Base-by-base conservation (phyloP, 1,284 basidiomycete species). In the Cystobasidium slooffiae region DNA sequence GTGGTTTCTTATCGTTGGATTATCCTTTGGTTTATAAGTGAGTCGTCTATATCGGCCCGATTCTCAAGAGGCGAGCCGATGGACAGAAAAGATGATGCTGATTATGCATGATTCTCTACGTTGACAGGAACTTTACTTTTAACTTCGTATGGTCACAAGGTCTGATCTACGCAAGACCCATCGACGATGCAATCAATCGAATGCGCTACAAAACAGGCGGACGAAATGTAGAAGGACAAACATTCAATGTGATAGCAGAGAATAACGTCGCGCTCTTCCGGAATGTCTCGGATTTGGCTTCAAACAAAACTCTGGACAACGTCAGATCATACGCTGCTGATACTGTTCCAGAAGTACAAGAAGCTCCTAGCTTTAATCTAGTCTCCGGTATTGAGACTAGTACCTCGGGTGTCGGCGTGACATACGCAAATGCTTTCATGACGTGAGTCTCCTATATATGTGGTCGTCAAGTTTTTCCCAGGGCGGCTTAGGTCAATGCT, bases 131-230 rank as follows among this genome's bases (percentile, higher is more conserved):
- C 51, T 66, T 52, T 37, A 66, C 64, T 7, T 41, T 66, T 2
- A 66, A 66, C 31, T 75, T 43, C 56, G 44, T 53, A 10, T 66
- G 64, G 64, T 86, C 91, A 0, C 83, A 96, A 78, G 92, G 92
- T 0, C 84, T 98, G n/a, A 88, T 97, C 80, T 82, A 87, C 55
- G 85, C 88, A 24, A 84, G 86, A 6, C 81, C 86, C 12, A 85
- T 97, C 65, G 92, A 97, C 81, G 80, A 83, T 43, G 89, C 91
- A 37, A 95, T 98, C 81, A 87, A 91, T 80, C 85, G 84, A 75
- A 91, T 96, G 87, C 89, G 95, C 22, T 85, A 87, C 75, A 84
- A 87, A 63, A 97, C 94, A 0, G 94, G 94, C 10, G 93, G 92
- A 1, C 59, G 51, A 49, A 69, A 77, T 75, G 68, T 55, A 46